Evolutionary conservation across 2,329 filamentous ascomycete species (phyloP).

Genomic region (Ophioceras dolichostomum): DNA sequence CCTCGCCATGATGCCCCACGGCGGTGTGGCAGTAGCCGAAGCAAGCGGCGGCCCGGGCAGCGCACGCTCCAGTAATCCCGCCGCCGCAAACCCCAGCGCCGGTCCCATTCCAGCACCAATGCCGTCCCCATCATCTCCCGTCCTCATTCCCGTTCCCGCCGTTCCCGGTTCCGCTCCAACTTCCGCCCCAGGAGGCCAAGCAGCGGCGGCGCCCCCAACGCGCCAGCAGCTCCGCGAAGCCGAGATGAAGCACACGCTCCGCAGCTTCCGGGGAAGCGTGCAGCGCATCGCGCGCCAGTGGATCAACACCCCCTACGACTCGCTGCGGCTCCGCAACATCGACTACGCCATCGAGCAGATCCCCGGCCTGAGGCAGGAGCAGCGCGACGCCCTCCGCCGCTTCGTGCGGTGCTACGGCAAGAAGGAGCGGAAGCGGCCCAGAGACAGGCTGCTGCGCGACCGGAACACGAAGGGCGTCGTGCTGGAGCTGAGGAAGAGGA

Average conservation of each 20-base stretch:
- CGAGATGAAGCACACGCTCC: slow-evolving; percentile 20
- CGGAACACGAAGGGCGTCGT: slow-evolving; percentile 49
- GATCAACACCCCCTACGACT: slow-evolving; percentile 34
- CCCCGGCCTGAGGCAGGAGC: slow-evolving; percentile 17
- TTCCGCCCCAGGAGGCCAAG: neutral
- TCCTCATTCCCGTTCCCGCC: neutral
- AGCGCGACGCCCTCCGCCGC: slow-evolving; percentile 32
- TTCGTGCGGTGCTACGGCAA: slow-evolving; percentile 39
- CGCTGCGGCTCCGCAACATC: slow-evolving; percentile 31
- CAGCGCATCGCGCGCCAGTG: slow-evolving; percentile 31
- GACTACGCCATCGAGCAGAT: slow-evolving; percentile 33
- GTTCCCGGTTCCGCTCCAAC: neutral
- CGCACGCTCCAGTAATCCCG: neutral
- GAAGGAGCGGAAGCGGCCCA: slow-evolving; percentile 63
- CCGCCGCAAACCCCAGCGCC: too few species aligned
- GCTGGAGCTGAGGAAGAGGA: slow-evolving; percentile 70
- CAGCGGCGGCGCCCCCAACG: neutral
- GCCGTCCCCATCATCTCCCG: neutral
- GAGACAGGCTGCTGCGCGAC: slow-evolving; percentile 80
- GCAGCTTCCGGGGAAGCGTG: slow-evolving; percentile 24
- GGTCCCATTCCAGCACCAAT: too few species aligned
- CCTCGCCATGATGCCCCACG: too few species aligned
- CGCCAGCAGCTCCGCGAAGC: slow-evolving; percentile 6
- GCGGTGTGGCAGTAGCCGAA: too few species aligned
- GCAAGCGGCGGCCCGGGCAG: too few species aligned